Evolutionary conservation across 225 moss, liverwort and hornwort species (phyloP).

Genomic region (Rhytidiadelphus loreus): DNA sequence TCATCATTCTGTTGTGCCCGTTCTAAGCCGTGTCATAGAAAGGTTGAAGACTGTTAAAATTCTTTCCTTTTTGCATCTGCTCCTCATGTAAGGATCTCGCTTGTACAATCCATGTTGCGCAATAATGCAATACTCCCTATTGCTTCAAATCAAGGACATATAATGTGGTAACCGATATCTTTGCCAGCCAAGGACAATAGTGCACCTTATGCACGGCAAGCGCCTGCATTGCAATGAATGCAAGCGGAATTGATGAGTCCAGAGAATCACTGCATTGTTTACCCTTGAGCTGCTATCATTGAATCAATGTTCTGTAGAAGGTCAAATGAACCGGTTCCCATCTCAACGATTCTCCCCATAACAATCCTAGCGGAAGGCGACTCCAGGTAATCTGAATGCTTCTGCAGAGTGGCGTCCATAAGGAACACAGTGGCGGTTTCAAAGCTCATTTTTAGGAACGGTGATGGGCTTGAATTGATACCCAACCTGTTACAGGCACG

Average conservation of each 20-base stretch:
- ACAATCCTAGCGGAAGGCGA: conserved; percentile 92
- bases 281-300: conserved; percentile 37
- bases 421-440: conserved; percentile 91
- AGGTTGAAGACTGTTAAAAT: not conserved
- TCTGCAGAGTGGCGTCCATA: conserved; percentile 87
- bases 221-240: not conserved
- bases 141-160: not conserved
- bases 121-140: not conserved
- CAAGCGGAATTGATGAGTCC: not conserved
- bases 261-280: not conserved
- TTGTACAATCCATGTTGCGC: not conserved
- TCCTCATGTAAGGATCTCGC: not conserved
- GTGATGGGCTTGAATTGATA: conserved; percentile 75
- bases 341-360: conserved; percentile 82
- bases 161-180: not conserved
- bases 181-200: not conserved
- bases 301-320: conserved; percentile 75
- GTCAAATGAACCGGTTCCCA: conserved; percentile 90
- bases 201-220: not conserved
- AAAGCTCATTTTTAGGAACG: conserved; percentile 95
- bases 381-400: conserved; percentile 67
- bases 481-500: conserved; percentile 86
- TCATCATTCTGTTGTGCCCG: not conserved
- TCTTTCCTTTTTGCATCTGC: not conserved
- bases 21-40: not conserved